phyloP scores from a whole-genome alignment of 768 basidiomycete genomes.

The Pleurotus tuber-regium region DNA sequence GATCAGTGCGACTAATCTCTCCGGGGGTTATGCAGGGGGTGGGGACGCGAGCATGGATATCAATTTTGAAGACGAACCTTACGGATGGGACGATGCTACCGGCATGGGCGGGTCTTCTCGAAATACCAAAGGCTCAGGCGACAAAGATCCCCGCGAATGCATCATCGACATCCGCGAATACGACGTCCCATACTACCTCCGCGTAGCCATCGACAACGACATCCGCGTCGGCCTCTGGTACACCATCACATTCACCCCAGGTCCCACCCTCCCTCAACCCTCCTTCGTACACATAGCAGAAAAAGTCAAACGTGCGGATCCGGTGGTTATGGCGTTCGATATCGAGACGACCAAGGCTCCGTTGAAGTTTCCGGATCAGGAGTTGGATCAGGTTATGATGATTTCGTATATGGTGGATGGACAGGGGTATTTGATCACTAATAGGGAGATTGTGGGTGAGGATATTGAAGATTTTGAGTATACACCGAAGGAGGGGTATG shows the following conservation, averaged over 20 bases:
- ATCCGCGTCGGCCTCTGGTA: slow-evolving; percentile 99
- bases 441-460: slow-evolving; percentile 94
- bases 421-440: slow-evolving; percentile 95
- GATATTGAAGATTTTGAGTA: slow-evolving; percentile 99
- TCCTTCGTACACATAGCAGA: slow-evolving; percentile 68
- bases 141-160: slow-evolving; percentile 84
- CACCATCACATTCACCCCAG: slow-evolving; percentile 66
- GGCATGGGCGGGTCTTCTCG: slow-evolving; percentile 14
- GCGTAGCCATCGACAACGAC: slow-evolving; percentile 99
- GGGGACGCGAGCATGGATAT: slow-evolving; percentile 54
- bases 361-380: slow-evolving; percentile 97
- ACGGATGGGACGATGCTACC: slow-evolving; percentile 26
- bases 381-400: slow-evolving; percentile 99
- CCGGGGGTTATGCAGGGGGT: not conserved
- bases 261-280: slow-evolving; percentile 67
- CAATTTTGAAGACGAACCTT: slow-evolving; percentile 59
- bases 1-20: slow-evolving; percentile 69
- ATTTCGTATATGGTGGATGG: slow-evolving; percentile 99
- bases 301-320: slow-evolving; percentile 96
- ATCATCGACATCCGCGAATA: slow-evolving; percentile 95
- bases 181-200: slow-evolving; percentile 96
- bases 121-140: slow-evolving; percentile 29
- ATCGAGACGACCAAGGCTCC: slow-evolving; percentile 99
- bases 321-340: slow-evolving; percentile 98
- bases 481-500: slow-evolving; percentile 96